Percentiles rank a stretch among this genome's conserved stretches.
Evolutionary conservation across 225 moss, liverwort and hornwort species (phyloP).

Genomic region (Physcomitrellopsis africana): DNA sequence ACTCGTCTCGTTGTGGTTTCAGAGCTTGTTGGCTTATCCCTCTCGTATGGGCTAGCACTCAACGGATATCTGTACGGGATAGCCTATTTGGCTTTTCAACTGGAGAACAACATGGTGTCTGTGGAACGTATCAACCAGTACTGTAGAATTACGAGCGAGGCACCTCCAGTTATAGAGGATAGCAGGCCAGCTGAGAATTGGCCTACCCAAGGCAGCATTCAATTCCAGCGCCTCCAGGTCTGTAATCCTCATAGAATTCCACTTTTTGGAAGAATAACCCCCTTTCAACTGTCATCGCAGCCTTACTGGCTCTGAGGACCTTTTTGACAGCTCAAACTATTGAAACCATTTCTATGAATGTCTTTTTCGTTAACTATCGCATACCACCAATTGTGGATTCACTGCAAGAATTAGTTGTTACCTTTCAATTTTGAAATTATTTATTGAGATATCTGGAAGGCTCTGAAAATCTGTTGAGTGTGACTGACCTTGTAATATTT

Average conservation of each 20-base stretch:
- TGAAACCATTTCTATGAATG: too few species aligned
- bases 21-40: conserved; percentile 53
- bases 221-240: conserved; percentile 46
- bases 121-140: conserved; percentile 53
- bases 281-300: not conserved
- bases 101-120: conserved; percentile 57
- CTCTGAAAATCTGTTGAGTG: not conserved
- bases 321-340: too few species aligned
- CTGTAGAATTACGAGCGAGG: conserved; percentile 43
- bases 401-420: too few species aligned
- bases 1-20: conserved; percentile 3
- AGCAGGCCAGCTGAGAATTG: conserved; percentile 42
- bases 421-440: too few species aligned
- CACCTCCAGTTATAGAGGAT: conserved; percentile 38
- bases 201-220: conserved; percentile 49
- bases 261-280: not conserved
- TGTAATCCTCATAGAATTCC: not conserved
- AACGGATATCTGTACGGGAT: conserved; percentile 46
- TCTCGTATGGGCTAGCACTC: conserved; percentile 54
- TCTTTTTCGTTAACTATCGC: too few species aligned
- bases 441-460: too few species aligned
- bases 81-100: conserved; percentile 41
- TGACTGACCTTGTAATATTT: not conserved
- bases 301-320: too few species aligned
- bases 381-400: too few species aligned